Percentiles rank a stretch among this genome's conserved stretches.
These are phyloP conservation scores for Podila clonocystis DNA, from an alignment of 192 early-diverging fungal genomes.

Conservation along the genomic window DNA sequence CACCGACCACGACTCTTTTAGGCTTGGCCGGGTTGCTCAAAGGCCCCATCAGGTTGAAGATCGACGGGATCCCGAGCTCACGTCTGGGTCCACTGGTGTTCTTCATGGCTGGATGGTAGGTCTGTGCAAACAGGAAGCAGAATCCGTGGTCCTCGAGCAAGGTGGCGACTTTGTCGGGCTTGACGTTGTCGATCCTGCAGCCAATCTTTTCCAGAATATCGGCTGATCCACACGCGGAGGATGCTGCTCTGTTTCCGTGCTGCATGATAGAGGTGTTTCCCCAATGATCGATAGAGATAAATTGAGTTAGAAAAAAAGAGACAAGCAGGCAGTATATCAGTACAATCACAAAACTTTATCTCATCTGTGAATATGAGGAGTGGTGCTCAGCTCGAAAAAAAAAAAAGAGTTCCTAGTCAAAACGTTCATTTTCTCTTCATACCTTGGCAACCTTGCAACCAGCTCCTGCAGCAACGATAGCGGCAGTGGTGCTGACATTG, in stretches of 20 bases:
- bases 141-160: constrained; percentile 74
- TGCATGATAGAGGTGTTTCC: constrained; percentile 20
- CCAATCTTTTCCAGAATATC: constrained; percentile 91
- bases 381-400: not conserved
- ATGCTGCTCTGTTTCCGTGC: constrained; percentile 94
- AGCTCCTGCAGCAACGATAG: constrained; percentile 92
- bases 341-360: no score
- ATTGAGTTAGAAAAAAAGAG: no score
- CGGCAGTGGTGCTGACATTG: constrained; percentile 94
- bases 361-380: not conserved
- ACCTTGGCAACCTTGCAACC: constrained; percentile 92
- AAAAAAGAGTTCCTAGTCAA: not conserved
- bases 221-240: constrained; percentile 92
- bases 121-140: constrained; percentile 94
- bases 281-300: no score
- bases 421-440: constrained; percentile 4
- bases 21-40: constrained; percentile 91
- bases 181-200: constrained; percentile 73
- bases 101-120: constrained; percentile 92
- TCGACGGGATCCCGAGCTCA: constrained; percentile 92
- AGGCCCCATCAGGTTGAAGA: constrained; percentile 95
- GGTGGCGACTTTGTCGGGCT: constrained; percentile 71
- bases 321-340: no score
- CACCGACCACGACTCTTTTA: constrained; percentile 86
- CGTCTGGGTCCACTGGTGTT: constrained; percentile 75